Evolutionary conservation across 1,284 basidiomycete species (phyloP), one percentile per base, ranked within the genome.

Genomic region (Microbotryomycetes sp.): DNA sequence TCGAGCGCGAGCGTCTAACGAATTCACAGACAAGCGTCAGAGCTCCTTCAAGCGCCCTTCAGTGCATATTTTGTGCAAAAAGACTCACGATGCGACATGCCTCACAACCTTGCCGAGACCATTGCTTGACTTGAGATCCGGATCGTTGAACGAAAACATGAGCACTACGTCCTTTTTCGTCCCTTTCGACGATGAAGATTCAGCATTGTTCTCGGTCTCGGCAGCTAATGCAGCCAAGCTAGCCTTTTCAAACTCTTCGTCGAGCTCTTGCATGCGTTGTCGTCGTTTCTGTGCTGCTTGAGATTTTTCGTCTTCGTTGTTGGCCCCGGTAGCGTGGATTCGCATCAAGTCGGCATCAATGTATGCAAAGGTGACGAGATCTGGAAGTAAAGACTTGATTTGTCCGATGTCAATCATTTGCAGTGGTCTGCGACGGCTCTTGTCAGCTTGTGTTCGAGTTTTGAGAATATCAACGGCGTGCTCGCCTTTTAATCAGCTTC

Each of bases 341-440:
- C 82, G 81, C 12, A 89, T 74, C 56, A 87, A 81, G 53, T 83
- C 80, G 46, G 79, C 76, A 49, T 88, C 84, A 64, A 88, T 85
- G 72, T 92, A 93, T 16, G 87, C 86, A 70, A 94, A 92, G 53
- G 82, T 84, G 67, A 94, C 80, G 46, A 90, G 78, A 63, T 88
- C 84, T 1, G 91, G 91, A 26, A 92, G 79, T 7, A 94, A 80
- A 1, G 89, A 91, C 86, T 93, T 93, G 65, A 94, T 80, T 75
- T 92, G 87, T 3, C 90, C 87, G 26, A 94, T 84, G 69, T 85
- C 83, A 31, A 80, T 75, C 19, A 92, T 78, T 64, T 91, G 85
- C n/a, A 94, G 78, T 0, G 89, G 87, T 51, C 89, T 92, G 71
- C 7, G 31, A 55, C 14, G 19, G n/a, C 14, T 63, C 48, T 54